phyloP scores from a whole-genome alignment of 2,329 filamentous ascomycete genomes.

The Apiospora pterosperma region DNA sequence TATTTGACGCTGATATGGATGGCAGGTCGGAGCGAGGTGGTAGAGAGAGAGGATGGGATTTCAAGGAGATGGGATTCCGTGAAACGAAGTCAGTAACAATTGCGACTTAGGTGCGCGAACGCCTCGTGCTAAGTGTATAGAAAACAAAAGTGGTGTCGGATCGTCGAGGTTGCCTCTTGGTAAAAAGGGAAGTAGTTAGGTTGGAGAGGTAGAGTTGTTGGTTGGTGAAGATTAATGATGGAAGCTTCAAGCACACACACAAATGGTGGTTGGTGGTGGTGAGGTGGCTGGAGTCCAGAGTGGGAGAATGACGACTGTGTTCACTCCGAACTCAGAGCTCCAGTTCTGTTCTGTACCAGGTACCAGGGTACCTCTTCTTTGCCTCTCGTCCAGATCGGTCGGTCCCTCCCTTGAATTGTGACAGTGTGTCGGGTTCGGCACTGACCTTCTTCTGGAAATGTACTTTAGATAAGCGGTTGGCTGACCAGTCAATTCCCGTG shows the following conservation, averaged over 20 bases:
- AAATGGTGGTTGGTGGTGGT: too few relatives aligned
- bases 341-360: too few relatives aligned
- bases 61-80: constrained; percentile 4
- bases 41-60: constrained; percentile 5
- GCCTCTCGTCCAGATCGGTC: not conserved
- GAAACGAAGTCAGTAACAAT: not conserved
- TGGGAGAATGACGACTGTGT: constrained; percentile 14
- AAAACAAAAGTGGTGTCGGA: not conserved
- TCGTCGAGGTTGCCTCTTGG: not conserved
- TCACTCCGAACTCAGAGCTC: not conserved
- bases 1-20: constrained; percentile 27
- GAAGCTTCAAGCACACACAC: not conserved
- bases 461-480: not conserved
- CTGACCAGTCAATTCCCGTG: not conserved
- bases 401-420: not conserved
- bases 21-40: not conserved
- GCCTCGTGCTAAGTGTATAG: not conserved
- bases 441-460: not conserved
- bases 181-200: not conserved
- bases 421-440: not conserved
- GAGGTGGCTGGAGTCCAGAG: constrained; percentile 14
- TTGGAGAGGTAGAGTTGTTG: not conserved
- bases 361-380: not conserved
- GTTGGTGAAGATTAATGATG: not conserved
- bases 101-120: not conserved